Evolutionary conservation across 352 stramenopile genomes (phyloP).

Genomic region (Phytophthora fragariaefolia): DNA sequence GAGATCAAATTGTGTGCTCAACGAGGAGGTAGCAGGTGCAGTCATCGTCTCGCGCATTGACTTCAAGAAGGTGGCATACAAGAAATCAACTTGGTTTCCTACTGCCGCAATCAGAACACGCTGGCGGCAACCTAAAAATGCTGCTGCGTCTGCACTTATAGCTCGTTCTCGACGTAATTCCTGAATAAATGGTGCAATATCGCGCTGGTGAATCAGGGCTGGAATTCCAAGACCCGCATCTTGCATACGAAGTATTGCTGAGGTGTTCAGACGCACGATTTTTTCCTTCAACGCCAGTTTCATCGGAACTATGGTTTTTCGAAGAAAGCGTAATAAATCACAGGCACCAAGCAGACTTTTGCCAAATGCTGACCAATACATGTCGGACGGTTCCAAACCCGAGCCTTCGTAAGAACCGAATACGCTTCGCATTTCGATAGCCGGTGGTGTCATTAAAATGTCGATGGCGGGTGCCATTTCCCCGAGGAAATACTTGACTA

Average conservation of each 20-base stretch:
- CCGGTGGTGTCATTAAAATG: conserved; percentile 54
- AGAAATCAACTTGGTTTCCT: conserved; percentile 51
- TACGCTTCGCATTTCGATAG: conserved; percentile 62
- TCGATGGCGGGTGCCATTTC: conserved; percentile 57
- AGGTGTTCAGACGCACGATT: conserved; percentile 61
- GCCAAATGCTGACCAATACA: conserved; percentile 82
- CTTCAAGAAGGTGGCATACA: conserved; percentile 57
- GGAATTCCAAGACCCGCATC: conserved; percentile 53
- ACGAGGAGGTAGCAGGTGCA: conserved; percentile 16
- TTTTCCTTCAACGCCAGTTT: conserved; percentile 57
- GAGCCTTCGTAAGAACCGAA: conserved; percentile 41
- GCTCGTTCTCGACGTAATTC: conserved; percentile 46
- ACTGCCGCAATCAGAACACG: conserved; percentile 43
- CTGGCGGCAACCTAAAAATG: conserved; percentile 52
- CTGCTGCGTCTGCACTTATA: conserved; percentile 37
- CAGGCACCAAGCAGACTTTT: conserved; percentile 74
- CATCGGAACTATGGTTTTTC: conserved; percentile 56
- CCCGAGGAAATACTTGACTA: conserved; percentile 72
- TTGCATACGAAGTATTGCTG: conserved; percentile 59
- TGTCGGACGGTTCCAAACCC: conserved; percentile 18
- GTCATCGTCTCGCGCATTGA: conserved; percentile 42
- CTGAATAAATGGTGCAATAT: conserved; percentile 55
- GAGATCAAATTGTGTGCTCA: conserved; percentile 40
- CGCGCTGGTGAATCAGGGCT: conserved; percentile 69
- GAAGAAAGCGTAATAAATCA: conserved; percentile 70